Base-by-base conservation (phyloP, 805 yeast species). In the Ogataea minuta region DNA sequence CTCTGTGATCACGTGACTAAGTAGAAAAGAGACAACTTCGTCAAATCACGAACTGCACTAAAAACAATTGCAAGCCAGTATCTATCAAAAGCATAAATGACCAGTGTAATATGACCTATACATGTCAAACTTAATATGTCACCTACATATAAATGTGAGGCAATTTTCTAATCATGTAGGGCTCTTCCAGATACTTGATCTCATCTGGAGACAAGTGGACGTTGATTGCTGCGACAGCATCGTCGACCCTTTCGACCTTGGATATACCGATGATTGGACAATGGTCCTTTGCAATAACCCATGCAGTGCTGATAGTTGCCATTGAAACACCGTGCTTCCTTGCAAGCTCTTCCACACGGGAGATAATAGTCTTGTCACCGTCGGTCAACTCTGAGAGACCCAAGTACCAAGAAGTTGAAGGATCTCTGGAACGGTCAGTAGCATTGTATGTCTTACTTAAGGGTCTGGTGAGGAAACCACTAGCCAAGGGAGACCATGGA, bases 401-500 rank as follows among this genome's bases (percentile, higher is more conserved):
- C 12, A 55, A 35, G 11, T 17, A 3, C 24, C n/a, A 21, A 28
- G 23, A 21, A 9, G 40, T 34, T 4, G n/a, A 15, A 21, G 35
- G 36, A 13, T 24, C 30, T 6, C 17, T 13, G 28, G 28, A 13
- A 24, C 51, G 26, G 8, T n/a, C 23, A 2, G 48, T 40, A 7
- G 13, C 25, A 23, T 31, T 10, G 6, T 28, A 29, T 6, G 14
- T 17, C 14, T 28, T 31, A n/a, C 34, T 45, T 14, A 32, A 23
- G 10, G 84, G 79, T 45, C 81, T 66, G 1, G 81, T 67, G 31
- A 79, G 61, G 1, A 72, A 13, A 6, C 85, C 84, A 39, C 76
- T 57, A 5, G 80, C 80, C 41, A 69, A 56, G 17, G 86, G 84
- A 9, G 80, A 72, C 76, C 78, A 80, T 7, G 84, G 84, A 36